Percentiles rank a stretch among this genome's conserved stretches.
Evolutionary conservation across 768 basidiomycete genomes (phyloP).

Genomic region (Phlegmacium glaucopus): DNA sequence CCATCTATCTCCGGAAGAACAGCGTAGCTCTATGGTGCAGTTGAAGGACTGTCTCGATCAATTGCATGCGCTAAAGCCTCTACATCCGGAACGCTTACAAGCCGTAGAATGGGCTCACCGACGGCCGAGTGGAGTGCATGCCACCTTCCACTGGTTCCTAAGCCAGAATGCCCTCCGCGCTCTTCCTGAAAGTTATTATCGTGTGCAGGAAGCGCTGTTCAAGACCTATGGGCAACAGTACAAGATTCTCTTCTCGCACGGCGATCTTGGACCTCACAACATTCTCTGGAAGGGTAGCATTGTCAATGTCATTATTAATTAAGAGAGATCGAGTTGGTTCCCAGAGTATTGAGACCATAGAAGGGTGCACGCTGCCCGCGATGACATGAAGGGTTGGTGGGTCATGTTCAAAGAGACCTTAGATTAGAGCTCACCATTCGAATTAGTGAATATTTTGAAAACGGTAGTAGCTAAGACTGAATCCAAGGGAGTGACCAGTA

Average conservation of each 20-base stretch:
- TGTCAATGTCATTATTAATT: conserved; percentile 12
- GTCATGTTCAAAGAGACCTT: conserved; percentile 1
- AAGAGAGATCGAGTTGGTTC: conserved; percentile 14
- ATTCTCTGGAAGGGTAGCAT: conserved; percentile 11
- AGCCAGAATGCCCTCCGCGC: not conserved
- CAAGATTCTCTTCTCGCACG: conserved; percentile 12
- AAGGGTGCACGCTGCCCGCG: conserved; percentile 2
- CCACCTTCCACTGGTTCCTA: not conserved
- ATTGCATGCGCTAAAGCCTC: conserved; percentile 11
- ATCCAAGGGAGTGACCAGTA: too few species aligned
- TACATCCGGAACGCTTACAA: conserved; percentile 4
- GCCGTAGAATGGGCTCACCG: conserved; percentile 5
- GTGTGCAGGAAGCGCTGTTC: conserved; percentile 4
- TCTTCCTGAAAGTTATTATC: conserved; percentile 1
- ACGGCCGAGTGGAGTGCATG: conserved; percentile 9
- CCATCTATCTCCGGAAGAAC: conserved; percentile 2
- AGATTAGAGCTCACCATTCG: conserved; percentile 1
- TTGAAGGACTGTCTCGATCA: conserved; percentile 11
- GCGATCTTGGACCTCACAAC: conserved; percentile 16
- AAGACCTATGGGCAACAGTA: conserved; percentile 4
- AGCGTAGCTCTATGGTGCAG: conserved; percentile 7
- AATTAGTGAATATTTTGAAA: conserved; percentile 4
- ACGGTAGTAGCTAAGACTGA: not conserved
- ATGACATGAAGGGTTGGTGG: conserved; percentile 2
- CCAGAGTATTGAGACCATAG: conserved; percentile 17